Percentiles rank a stretch among this genome's conserved stretches.
Evolutionary conservation across 441 rosid genomes (phyloP).

Genomic region (Mallotus repandus): DNA sequence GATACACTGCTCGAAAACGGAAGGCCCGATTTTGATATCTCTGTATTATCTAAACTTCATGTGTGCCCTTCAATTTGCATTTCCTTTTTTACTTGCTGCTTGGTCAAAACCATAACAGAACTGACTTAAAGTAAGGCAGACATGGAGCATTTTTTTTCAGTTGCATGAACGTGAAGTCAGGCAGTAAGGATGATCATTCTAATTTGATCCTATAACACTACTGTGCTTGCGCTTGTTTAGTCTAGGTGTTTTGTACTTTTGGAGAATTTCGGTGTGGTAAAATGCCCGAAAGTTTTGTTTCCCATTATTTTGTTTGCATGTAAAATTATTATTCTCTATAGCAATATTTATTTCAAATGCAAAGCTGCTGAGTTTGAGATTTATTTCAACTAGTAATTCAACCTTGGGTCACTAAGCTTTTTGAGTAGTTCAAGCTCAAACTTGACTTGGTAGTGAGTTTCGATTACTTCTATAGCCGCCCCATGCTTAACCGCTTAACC

Average conservation of each 20-base stretch:
- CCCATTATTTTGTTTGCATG: background rate
- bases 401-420: too few relatives aligned
- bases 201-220: too few relatives aligned
- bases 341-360: too few relatives aligned
- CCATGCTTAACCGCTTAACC: too few relatives aligned
- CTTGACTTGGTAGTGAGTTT: too few relatives aligned
- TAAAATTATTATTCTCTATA: background rate
- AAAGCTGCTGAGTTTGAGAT: too few relatives aligned
- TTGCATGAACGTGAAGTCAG: background rate
- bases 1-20: slow-evolving; percentile 78
- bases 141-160: background rate
- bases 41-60: background rate
- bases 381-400: too few relatives aligned
- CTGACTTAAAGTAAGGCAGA: background rate
- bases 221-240: background rate
- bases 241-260: background rate
- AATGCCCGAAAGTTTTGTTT: slow-evolving; percentile 1
- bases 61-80: background rate
- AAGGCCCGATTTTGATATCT: slow-evolving; percentile 71
- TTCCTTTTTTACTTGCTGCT: too few relatives aligned
- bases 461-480: too few relatives aligned
- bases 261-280: background rate
- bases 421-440: too few relatives aligned
- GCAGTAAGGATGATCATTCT: too few relatives aligned
- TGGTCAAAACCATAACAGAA: background rate